Percentiles rank a stretch among this genome's conserved stretches.
Evolutionary conservation across 208 protist species (phyloP).

Genomic region (Crithidia expoeki): DNA sequence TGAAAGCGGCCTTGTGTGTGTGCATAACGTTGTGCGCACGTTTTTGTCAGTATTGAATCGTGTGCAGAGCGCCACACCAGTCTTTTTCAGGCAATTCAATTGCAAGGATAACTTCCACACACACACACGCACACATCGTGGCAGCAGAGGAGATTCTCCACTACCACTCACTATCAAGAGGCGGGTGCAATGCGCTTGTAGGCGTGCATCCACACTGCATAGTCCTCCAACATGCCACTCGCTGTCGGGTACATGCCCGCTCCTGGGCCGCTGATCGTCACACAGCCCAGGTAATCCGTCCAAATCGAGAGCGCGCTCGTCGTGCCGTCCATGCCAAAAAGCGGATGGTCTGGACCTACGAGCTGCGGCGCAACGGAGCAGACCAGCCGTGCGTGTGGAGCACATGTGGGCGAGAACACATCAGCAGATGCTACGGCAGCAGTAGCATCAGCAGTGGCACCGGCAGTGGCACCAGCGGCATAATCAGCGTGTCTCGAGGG

Average conservation of each 20-base stretch:
- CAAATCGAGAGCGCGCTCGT: slow-evolving; percentile 39
- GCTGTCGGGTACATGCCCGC: slow-evolving; percentile 49
- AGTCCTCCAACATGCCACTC: slow-evolving; percentile 51
- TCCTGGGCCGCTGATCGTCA: slow-evolving; percentile 35
- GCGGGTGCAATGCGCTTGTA: not conserved
- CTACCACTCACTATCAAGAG: no score
- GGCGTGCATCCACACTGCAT: slow-evolving; percentile 32
- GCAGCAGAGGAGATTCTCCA: no score
- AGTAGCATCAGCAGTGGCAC: no score
- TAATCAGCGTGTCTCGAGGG: not conserved
- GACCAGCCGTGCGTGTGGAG: slow-evolving; percentile 6
- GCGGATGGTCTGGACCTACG: slow-evolving; percentile 34
- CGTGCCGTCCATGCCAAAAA: slow-evolving; percentile 38
- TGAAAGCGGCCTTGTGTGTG: no score
- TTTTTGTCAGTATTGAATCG: no score
- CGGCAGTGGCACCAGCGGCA: not conserved
- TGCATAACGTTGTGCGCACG: no score
- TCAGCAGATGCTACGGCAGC: no score
- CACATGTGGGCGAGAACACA: slow-evolving; percentile 5
- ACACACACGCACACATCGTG: no score
- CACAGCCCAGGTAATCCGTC: slow-evolving; percentile 35
- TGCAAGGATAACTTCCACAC: no score
- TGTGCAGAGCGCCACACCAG: no score
- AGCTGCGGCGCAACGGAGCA: slow-evolving; percentile 33
- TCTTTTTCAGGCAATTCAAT: no score